Base-by-base conservation (phyloP, 2,329 filamentous ascomycete genomes). In the Aspergillus ustus region DNA sequence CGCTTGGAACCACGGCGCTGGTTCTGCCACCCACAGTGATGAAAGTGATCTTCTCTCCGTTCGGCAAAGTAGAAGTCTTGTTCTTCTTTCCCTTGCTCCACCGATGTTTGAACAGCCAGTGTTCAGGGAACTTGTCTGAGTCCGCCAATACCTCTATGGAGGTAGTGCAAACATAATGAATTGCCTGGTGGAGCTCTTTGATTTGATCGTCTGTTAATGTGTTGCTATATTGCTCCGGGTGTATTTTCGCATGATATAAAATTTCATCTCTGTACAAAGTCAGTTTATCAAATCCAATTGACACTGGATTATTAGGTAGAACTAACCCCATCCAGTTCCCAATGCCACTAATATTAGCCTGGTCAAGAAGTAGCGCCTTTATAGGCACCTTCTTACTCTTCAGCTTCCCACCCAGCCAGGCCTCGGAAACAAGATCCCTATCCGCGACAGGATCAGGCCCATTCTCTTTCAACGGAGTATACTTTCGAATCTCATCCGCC, bases 371-470 rank as follows among this genome's bases (percentile, higher is more conserved):
- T 20, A 97, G 82, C 0, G 93, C 91, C 75, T 98, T 98, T 66
- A 98, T 85, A 0, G 94, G 93, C 0, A 97, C 91, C 69, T 87
- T 91, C 58, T 94, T 93, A 60, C 84, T 87, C 53, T 79, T 82
- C 80, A 97, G 82, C 75, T 92, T 91, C 59, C 82, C 77, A n/a
- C 76, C 78, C 19, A 99, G 77, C 84, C 91, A 98, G 0, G 87
- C 84, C 58, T 90, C 84, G 0, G 92, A 96, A 65, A 98, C 86
- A 1, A 88, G 77, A 49, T 93, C 87, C 63, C 87, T 87, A 72
- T 98, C 93, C 1, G 92, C 82, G 0, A 98, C 90, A 0, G 95
- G 95, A 78, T 99, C 95, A 0, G 95, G 94, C 0, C 95, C 95
- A 71, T 98, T 97, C 74, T 97, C 92, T 40, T 91, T 90, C 2